phyloP scores from a whole-genome alignment of 2,329 filamentous ascomycete genomes.

The Claviceps quebecensis region DNA sequence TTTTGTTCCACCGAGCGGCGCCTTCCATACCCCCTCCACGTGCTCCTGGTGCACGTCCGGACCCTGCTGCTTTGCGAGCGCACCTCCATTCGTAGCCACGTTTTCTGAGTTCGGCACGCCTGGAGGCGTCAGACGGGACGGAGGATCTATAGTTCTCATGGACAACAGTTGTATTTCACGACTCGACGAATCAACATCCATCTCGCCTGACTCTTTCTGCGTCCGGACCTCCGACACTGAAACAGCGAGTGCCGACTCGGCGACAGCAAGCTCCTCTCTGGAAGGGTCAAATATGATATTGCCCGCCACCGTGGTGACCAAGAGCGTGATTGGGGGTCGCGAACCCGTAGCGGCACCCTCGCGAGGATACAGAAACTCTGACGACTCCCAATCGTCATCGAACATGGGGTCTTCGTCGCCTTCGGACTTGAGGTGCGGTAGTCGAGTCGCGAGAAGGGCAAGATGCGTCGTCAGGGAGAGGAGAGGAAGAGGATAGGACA shows the following conservation, averaged over 20 bases:
- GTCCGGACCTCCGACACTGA: slow-evolving; percentile 47
- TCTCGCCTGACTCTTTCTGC: slow-evolving; percentile 14
- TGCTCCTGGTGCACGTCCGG: slow-evolving; percentile 34
- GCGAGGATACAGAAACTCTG: slow-evolving; percentile 60
- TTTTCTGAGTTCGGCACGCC: slow-evolving; percentile 54
- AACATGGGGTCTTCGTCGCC: slow-evolving; percentile 93
- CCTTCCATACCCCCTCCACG: slow-evolving; percentile 68
- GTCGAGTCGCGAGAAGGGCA: slow-evolving; percentile 72
- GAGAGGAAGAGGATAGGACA: slow-evolving; percentile 85
- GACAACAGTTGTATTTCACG: slow-evolving; percentile 47
- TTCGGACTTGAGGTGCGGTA: slow-evolving; percentile 77
- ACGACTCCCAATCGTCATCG: slow-evolving; percentile 91
- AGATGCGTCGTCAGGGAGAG: slow-evolving; percentile 89
- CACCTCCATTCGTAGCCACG: slow-evolving; percentile 32
- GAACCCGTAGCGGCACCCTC: slow-evolving; percentile 19
- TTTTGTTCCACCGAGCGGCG: slow-evolving; percentile 71
- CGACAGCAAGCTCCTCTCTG: slow-evolving; percentile 83
- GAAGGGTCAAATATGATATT: slow-evolving; percentile 92
- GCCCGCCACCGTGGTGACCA: slow-evolving; percentile 72
- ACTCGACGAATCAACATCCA: slow-evolving; percentile 26
- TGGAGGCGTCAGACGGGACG: slow-evolving; percentile 56
- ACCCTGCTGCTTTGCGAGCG: slow-evolving; percentile 19
- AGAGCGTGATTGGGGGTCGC: slow-evolving; percentile 74
- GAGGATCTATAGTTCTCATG: slow-evolving; percentile 60
- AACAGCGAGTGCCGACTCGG: slow-evolving; percentile 76